phyloP scores from a whole-genome alignment of 148 eudicot genomes.

The Oxyria digyna region DNA sequence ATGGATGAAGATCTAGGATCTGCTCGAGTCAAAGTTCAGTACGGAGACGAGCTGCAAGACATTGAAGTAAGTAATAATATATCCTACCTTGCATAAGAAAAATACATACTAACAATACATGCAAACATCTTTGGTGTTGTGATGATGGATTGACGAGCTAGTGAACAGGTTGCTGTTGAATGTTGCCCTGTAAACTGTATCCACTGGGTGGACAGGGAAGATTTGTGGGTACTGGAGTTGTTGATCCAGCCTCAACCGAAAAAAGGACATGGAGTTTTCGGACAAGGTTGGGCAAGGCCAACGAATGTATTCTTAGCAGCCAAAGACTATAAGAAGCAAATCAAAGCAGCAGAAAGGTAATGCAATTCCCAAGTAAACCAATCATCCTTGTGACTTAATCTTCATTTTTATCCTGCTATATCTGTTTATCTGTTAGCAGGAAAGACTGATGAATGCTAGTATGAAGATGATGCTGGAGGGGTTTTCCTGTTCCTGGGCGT shows the following conservation, averaged over 20 bases:
- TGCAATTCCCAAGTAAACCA: no score
- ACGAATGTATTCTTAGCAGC: conserved; percentile 38
- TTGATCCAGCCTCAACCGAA: conserved; percentile 31
- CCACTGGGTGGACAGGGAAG: conserved; percentile 48
- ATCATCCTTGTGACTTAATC: no score
- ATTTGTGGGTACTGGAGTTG: conserved; percentile 29
- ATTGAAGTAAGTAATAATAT: conserved; percentile 36
- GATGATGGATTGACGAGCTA: no score
- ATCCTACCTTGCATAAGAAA: no score
- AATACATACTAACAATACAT: background rate
- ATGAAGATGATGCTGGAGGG: background rate
- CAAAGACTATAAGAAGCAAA: conserved; percentile 27
- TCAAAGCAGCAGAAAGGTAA: conserved; percentile 9
- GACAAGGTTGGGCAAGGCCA: conserved; percentile 61
- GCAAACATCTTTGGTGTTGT: background rate
- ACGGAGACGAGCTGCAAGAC: conserved; percentile 30
- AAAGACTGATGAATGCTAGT: background rate
- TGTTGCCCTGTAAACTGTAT: conserved; percentile 58
- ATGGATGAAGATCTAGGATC: conserved; percentile 44
- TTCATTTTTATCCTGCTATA: no score
- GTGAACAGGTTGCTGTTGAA: conserved; percentile 29
- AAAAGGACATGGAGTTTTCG: conserved; percentile 38
- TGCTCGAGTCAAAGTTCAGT: conserved; percentile 44
- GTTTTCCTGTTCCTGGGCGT: background rate
- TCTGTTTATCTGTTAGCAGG: background rate